A percentile compares a stretch with the other conserved stretches of the same genome.
Evolutionary conservation across 495 filamentous ascomycete genomes (phyloP).

Genomic region (Trichoderma gamsii): DNA sequence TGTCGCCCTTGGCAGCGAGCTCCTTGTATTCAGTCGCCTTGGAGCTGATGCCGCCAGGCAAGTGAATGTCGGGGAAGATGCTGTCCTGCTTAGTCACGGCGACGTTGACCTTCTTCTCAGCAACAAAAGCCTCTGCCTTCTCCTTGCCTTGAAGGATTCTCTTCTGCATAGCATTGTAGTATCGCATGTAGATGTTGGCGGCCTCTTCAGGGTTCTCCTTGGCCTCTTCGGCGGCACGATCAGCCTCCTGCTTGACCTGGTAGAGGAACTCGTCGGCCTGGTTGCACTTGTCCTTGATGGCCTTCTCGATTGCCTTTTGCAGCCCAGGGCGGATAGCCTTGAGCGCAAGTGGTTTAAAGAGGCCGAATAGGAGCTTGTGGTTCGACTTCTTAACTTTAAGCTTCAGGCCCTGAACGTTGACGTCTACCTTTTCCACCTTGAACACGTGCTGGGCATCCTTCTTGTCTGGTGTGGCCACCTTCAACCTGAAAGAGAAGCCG

Average conservation of each 20-base stretch:
- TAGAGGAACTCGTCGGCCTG: slow-evolving; percentile 64
- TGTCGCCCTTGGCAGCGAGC: slow-evolving; percentile 77
- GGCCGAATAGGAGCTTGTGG: slow-evolving; percentile 81
- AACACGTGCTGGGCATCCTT: slow-evolving; percentile 76
- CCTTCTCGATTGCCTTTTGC: slow-evolving; percentile 80
- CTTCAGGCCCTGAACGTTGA: slow-evolving; percentile 76
- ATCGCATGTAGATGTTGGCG: slow-evolving; percentile 82
- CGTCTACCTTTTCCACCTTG: slow-evolving; percentile 84
- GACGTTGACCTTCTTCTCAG: slow-evolving; percentile 79
- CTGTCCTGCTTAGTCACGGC: slow-evolving; percentile 85
- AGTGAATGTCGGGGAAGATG: slow-evolving; percentile 79
- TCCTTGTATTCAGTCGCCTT: slow-evolving; percentile 95
- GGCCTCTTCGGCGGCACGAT: slow-evolving; percentile 61
- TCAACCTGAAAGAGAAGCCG: slow-evolving; percentile 88
- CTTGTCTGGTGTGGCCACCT: slow-evolving; percentile 73
- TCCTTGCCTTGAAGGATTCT: slow-evolving; percentile 66
- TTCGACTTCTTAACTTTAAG: slow-evolving; percentile 91
- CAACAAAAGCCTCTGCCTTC: slow-evolving; percentile 52
- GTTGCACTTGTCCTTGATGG: slow-evolving; percentile 71
- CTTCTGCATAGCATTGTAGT: slow-evolving; percentile 69
- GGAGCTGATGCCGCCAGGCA: slow-evolving; percentile 85
- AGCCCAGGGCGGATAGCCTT: slow-evolving; percentile 76
- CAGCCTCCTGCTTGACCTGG: slow-evolving; percentile 74
- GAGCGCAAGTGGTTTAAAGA: slow-evolving; percentile 86
- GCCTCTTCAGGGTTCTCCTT: slow-evolving; percentile 67